These are phyloP conservation scores for Dryadomyces sulphureus DNA, from an alignment of 2,329 filamentous ascomycete genomes.

Conservation along the genomic window DNA sequence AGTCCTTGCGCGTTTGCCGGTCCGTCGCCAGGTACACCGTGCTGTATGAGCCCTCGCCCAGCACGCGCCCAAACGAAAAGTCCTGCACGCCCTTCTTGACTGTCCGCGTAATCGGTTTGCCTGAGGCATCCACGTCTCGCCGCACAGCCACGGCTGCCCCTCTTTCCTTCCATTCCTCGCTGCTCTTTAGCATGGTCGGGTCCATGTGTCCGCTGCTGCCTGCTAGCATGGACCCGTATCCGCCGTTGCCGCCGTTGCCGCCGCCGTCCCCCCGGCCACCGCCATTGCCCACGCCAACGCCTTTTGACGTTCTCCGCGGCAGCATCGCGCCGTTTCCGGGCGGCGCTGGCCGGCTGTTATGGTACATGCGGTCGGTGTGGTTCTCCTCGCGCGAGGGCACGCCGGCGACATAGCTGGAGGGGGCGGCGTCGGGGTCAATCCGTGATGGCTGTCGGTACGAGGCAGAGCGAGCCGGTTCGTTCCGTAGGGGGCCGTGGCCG, in stretches of 20 bases:
- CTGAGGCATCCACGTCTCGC: slow-evolving; percentile 73
- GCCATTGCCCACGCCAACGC: too few species aligned
- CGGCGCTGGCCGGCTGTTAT: slow-evolving; percentile 29
- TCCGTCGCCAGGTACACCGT: slow-evolving; percentile 89
- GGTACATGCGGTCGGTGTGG: slow-evolving; percentile 13
- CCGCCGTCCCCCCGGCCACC: too few species aligned
- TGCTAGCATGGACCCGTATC: slow-evolving; percentile 27
- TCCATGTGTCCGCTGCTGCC: slow-evolving; percentile 22
- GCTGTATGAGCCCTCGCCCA: slow-evolving; percentile 96
- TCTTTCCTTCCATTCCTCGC: slow-evolving; percentile 90
- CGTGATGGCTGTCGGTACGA: slow-evolving; percentile 34
- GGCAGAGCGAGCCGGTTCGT: slow-evolving; percentile 43
- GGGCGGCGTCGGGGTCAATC: slow-evolving; percentile 46
- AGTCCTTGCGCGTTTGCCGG: slow-evolving; percentile 85
- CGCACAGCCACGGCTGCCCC: slow-evolving; percentile 77
- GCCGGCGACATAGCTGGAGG: slow-evolving; percentile 38
- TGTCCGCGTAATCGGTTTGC: slow-evolving; percentile 64
- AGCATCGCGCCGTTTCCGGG: slow-evolving; percentile 49
- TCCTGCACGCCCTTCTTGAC: slow-evolving; percentile 97
- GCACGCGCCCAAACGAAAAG: slow-evolving; percentile 79
- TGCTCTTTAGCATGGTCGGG: slow-evolving; percentile 37
- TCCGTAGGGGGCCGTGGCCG: slow-evolving; percentile 25
- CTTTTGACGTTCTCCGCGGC: slow-evolving; percentile 62
- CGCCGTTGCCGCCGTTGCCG: too few species aligned
- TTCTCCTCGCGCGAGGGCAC: slow-evolving; percentile 54